Evolutionary conservation across 139 green algal species (phyloP).

Genomic region (Tetradesmus obliquus): DNA sequence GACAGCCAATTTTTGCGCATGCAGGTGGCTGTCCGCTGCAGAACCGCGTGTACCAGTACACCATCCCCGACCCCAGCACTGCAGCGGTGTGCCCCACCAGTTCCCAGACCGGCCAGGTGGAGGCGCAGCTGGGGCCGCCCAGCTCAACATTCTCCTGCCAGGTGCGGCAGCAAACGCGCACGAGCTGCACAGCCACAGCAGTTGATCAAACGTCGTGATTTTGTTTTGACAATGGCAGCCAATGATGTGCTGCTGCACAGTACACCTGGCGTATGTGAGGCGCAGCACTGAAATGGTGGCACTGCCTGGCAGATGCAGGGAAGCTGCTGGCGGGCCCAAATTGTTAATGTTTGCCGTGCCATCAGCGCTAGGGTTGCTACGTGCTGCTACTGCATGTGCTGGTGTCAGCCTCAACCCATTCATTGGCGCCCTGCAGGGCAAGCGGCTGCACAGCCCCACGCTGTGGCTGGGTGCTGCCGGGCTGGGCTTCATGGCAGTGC

Average conservation of each 20-base stretch:
- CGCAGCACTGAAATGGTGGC: too few relatives aligned
- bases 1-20: background rate
- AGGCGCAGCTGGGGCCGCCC: constrained; percentile 5
- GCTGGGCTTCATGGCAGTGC: constrained; percentile 72
- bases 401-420: background rate
- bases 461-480: constrained; percentile 80
- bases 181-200: background rate
- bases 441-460: constrained; percentile 44
- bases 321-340: too few relatives aligned
- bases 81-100: constrained; percentile 1
- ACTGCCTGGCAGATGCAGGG: too few relatives aligned
- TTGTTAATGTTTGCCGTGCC: too few relatives aligned
- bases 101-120: background rate
- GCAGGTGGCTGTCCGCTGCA: constrained; percentile 23
- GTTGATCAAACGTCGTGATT: background rate
- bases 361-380: too few relatives aligned
- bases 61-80: background rate
- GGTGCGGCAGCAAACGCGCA: background rate
- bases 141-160: constrained; percentile 9
- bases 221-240: too few relatives aligned
- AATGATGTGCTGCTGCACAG: too few relatives aligned
- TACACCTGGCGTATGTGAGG: too few relatives aligned
- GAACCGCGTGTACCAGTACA: constrained; percentile 24
- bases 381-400: constrained; percentile 5
- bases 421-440: background rate